phyloP scores from a whole-genome alignment of 2,329 filamentous ascomycete genomes.

The Calonectria hongkongensis region DNA sequence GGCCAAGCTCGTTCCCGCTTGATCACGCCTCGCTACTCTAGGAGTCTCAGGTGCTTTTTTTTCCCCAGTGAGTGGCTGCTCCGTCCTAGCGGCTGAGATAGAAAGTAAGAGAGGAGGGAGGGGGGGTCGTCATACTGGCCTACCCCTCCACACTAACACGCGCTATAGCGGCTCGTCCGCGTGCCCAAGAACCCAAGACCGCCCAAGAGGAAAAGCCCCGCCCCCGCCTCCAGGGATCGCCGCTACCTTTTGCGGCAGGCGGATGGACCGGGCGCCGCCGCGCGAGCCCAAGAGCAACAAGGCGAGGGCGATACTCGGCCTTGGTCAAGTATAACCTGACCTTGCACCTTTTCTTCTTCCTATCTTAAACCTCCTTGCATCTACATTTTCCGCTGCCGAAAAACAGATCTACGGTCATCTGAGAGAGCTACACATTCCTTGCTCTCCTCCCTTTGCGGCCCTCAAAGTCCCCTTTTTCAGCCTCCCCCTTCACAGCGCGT shows the following conservation, averaged over 20 bases:
- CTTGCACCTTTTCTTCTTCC: constrained; percentile 3
- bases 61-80: constrained; percentile 29
- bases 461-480: neutral
- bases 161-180: constrained; percentile 31
- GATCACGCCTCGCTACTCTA: constrained; percentile 20
- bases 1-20: constrained; percentile 19
- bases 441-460: neutral
- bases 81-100: neutral
- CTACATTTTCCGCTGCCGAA: constrained; percentile 13
- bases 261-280: constrained; percentile 49
- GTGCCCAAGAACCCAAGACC: constrained; percentile 24
- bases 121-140: constrained; percentile 27
- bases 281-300: constrained; percentile 29
- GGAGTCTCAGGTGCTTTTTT: constrained; percentile 21
- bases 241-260: constrained; percentile 21
- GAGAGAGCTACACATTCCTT: neutral
- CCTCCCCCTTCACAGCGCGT: neutral
- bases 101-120: neutral
- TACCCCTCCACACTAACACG: constrained; percentile 21
- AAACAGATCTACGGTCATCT: neutral
- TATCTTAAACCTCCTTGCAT: constrained; percentile 14
- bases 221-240: constrained; percentile 32
- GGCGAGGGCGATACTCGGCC: neutral
- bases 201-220: constrained; percentile 25
- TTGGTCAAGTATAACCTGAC: constrained; percentile 17